A percentile compares a stretch with the other conserved stretches of the same genome.
Evolutionary conservation across 2,329 filamentous ascomycete species (phyloP).

Genomic region (Trichoderma endophyticum): DNA sequence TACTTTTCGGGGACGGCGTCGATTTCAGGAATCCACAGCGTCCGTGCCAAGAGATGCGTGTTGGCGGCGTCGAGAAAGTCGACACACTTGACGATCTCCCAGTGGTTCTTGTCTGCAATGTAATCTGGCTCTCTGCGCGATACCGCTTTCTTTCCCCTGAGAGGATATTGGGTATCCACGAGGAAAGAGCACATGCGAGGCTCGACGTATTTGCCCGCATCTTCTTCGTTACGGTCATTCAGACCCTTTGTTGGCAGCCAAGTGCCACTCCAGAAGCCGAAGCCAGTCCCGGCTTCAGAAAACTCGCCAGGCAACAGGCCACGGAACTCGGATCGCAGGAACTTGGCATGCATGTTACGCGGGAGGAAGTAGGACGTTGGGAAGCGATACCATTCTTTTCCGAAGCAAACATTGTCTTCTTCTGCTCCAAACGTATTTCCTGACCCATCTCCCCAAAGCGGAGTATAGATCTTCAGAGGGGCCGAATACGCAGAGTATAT

Average conservation of each 20-base stretch:
- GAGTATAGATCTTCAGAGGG: conserved; percentile 67
- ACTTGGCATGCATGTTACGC: conserved; percentile 78
- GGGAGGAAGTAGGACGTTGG: conserved; percentile 91
- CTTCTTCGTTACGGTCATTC: conserved; percentile 89
- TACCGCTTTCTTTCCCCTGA: conserved; percentile 37
- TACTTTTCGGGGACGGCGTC: conserved; percentile 65
- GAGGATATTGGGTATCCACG: conserved; percentile 80
- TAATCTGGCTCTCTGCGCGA: conserved; percentile 79
- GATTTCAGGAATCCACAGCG: conserved; percentile 77
- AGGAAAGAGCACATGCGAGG: conserved; percentile 75
- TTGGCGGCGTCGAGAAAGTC: conserved; percentile 76
- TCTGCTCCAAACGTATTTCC: conserved; percentile 50
- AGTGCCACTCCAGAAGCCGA: conserved; percentile 76
- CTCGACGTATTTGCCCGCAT: conserved; percentile 80
- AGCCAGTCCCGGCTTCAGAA: conserved; percentile 65
- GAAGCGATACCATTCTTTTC: conserved; percentile 98
- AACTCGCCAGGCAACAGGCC: conserved; percentile 91
- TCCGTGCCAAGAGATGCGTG: conserved; percentile 70
- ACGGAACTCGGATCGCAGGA: conserved; percentile 84
- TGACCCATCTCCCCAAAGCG: conserved; percentile 56
- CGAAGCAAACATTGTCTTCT: conserved; percentile 73
- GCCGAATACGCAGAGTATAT: conserved; percentile 80
- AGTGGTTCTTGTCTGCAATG: conserved; percentile 66
- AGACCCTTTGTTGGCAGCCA: conserved; percentile 79
- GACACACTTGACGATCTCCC: conserved; percentile 73